A percentile compares a stretch with the other conserved stretches of the same genome.
These are phyloP conservation scores for Agrostemma githago DNA, from an alignment of 148 eudicot genomes.

Conservation along the genomic window DNA sequence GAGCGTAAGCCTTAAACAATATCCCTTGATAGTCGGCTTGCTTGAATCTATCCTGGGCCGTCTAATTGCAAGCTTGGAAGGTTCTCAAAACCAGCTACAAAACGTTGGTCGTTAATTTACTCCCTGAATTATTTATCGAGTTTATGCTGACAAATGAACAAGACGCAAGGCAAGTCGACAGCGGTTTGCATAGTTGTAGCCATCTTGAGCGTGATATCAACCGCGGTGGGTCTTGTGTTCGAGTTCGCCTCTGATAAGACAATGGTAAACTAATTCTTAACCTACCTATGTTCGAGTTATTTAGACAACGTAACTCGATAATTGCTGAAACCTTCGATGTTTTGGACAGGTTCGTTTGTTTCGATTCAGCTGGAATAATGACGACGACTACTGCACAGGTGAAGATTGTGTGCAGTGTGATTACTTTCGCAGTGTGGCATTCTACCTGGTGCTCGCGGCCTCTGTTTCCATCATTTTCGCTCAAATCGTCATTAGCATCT, in stretches of 20 bases:
- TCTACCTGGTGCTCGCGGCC: constrained; percentile 6
- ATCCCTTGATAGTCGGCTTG: too few relatives aligned
- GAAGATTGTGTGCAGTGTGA: too few relatives aligned
- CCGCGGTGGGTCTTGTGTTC: constrained; percentile 38
- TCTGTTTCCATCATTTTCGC: constrained; percentile 14
- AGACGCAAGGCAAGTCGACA: constrained; percentile 32
- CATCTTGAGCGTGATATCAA: constrained; percentile 37
- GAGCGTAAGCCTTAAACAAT: too few relatives aligned
- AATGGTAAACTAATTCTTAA: neutral
- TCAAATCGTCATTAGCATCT: constrained; percentile 20
- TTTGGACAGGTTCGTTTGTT: constrained; percentile 16
- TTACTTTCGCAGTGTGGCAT: too few relatives aligned
- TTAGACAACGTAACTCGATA: neutral
- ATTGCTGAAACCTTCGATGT: neutral
- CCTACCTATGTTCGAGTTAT: neutral
- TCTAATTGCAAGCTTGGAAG: too few relatives aligned
- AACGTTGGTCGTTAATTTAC: too few relatives aligned
- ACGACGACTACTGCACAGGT: too few relatives aligned
- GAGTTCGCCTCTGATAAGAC: constrained; percentile 27
- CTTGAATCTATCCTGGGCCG: too few relatives aligned
- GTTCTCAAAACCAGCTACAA: too few relatives aligned
- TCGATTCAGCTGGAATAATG: neutral
- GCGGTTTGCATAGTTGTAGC: constrained; percentile 33
- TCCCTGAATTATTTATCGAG: too few relatives aligned
- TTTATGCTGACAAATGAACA: neutral